Conservation (phyloP, 108 stramenopile species). For the Asterionellopsis glacialis region DNA sequence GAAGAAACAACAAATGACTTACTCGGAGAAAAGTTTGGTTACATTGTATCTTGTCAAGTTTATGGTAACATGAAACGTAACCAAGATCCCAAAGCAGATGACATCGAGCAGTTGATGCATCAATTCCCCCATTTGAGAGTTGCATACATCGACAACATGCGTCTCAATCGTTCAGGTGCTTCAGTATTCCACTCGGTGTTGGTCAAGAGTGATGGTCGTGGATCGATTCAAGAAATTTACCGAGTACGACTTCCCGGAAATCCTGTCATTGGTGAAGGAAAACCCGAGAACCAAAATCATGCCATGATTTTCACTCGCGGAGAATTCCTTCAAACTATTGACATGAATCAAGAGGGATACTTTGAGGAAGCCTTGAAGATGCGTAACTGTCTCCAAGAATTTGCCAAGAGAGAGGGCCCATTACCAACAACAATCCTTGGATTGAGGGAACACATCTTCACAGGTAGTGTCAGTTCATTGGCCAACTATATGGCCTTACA, state of each 20-base stretch:
- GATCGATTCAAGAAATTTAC: conserved; percentile 87
- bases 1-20: conserved; percentile 88
- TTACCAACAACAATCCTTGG: conserved; percentile 93
- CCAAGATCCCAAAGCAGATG: conserved; percentile 94
- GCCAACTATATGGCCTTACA: conserved; percentile 99
- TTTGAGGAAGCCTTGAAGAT: conserved; percentile 99
- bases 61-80: conserved; percentile 95
- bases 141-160: conserved; percentile 95
- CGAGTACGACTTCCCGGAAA: conserved; percentile 95
- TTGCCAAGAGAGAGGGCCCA: conserved; percentile 84
- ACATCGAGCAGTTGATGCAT: conserved; percentile 94
- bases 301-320: conserved; percentile 97
- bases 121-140: conserved; percentile 91
- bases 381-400: conserved; percentile 96
- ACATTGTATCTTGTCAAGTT: conserved; percentile 95
- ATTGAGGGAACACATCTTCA: conserved; percentile 98
- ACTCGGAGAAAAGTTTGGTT: conserved; percentile 94
- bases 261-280: conserved; percentile 97
- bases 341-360: conserved; percentile 99
- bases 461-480: conserved; percentile 94
- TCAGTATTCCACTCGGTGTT: conserved; percentile 87
- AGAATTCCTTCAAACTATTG: conserved; percentile 96
- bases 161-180: conserved; percentile 77
- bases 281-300: conserved; percentile 99
- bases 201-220: conserved; percentile 85